Evolutionary conservation across 2,329 filamentous ascomycete genomes (phyloP), one percentile per base, ranked within the genome.

Genomic region (Grosmannia clavigera): DNA sequence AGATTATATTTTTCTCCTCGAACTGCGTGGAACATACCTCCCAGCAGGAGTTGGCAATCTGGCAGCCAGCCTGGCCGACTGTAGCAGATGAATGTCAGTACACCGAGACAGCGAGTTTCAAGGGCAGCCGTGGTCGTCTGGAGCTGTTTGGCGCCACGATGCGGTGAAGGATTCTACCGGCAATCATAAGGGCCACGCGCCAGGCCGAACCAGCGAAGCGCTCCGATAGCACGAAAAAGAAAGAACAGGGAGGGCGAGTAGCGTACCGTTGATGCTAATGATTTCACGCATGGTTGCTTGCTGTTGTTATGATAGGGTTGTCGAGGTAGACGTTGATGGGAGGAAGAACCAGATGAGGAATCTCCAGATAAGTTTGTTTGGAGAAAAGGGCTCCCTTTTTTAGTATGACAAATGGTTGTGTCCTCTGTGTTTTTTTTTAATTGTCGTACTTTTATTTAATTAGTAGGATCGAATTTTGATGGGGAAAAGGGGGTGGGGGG

Each of bases 11-110:
- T 14, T 16, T 38, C 43, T 40, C 29, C 9, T 27, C 11, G 12
- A 46, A 3, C 9, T 14, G 40, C 19, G 40, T 29, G 29, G 33
- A 38, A 33, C 57, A 81, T 81, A 99, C 94, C 91, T 99, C 94
- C 94, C 94, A 99, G 86, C 94, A 97, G 71, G 94, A 94, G 83
- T 99, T 99, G 81, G 92, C 94, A 74, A 99, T 99, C 78, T 99
- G 94, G 86, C 94, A 97, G 88, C 94, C 94, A 76, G 94, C 94
- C 85, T 99, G 94, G 80, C 94, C 94, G 83, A 99, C 94, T 99
- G 76, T 58, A 64, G 76, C 14, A 70, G 73, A 76, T 71, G 65
- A 71, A 68, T 66, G 79, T 88, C 74, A 87, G 82, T 70, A 62
- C 33, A n/a, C 33, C 6, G 3, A 70, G 61, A 60, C 40, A 31